phyloP scores from a whole-genome alignment of 805 yeast genomes.

The Barnettozyma sucrosica region DNA sequence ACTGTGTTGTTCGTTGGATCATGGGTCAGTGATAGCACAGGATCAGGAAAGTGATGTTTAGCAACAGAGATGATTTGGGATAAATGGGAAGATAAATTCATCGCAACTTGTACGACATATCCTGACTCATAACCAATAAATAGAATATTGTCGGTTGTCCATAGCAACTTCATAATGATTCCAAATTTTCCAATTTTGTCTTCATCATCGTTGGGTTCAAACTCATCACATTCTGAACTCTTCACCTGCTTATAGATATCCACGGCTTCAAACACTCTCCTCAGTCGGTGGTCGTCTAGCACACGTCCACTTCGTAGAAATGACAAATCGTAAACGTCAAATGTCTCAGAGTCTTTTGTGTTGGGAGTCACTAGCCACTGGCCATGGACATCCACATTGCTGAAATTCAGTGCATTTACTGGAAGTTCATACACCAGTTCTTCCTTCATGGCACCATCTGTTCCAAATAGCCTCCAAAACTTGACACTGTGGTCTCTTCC shows the following conservation, averaged over 20 bases:
- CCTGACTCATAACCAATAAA: slow-evolving; percentile 75
- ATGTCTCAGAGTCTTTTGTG: slow-evolving; percentile 52
- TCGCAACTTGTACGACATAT: slow-evolving; percentile 34
- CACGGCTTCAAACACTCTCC: slow-evolving; percentile 22
- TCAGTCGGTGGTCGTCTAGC: slow-evolving; percentile 16
- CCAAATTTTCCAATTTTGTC: slow-evolving; percentile 42
- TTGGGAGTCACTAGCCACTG: slow-evolving; percentile 51
- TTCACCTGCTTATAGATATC: slow-evolving; percentile 16
- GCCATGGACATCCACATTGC: slow-evolving; percentile 46
- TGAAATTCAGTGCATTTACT: slow-evolving; percentile 68
- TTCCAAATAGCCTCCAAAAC: slow-evolving; percentile 37
- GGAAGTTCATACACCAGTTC: slow-evolving; percentile 45
- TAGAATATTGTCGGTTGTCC: slow-evolving; percentile 30
- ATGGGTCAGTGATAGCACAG: slow-evolving; percentile 40
- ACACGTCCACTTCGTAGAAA: slow-evolving; percentile 12
- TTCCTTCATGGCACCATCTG: background rate
- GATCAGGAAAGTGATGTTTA: slow-evolving; percentile 45
- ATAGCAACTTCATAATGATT: slow-evolving; percentile 55
- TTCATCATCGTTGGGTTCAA: slow-evolving; percentile 8
- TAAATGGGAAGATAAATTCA: slow-evolving; percentile 16
- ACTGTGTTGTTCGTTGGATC: slow-evolving; percentile 26
- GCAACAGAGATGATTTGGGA: slow-evolving; percentile 13
- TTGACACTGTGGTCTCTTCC: slow-evolving; percentile 56
- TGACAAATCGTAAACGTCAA: slow-evolving; percentile 52
- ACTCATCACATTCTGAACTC: background rate